Percentiles rank a stretch among this genome's conserved stretches.
These are phyloP conservation scores for Trametes pubescens DNA, from an alignment of 1,284 basidiomycete genomes.

Conservation along the genomic window DNA sequence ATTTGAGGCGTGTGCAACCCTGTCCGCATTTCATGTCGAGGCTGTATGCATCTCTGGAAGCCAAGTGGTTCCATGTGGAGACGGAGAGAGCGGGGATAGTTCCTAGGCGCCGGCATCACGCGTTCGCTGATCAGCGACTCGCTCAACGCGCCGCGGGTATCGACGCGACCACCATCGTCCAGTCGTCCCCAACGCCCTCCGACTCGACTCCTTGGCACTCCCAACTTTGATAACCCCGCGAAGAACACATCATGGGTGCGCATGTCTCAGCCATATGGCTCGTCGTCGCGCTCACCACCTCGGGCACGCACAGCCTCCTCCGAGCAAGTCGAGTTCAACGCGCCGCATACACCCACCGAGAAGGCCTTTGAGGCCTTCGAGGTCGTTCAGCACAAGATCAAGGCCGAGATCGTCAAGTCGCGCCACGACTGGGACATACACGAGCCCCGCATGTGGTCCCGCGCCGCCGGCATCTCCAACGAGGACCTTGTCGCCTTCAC, in stretches of 20 bases:
- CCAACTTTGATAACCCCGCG: background rate
- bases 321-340: slow-evolving; percentile 64
- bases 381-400: slow-evolving; percentile 60
- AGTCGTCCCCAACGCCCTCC: background rate
- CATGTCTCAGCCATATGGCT: background rate
- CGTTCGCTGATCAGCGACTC: background rate
- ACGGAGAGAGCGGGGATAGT: background rate
- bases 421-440: slow-evolving; percentile 76
- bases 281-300: background rate
- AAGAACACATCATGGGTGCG: slow-evolving; percentile 28
- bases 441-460: slow-evolving; percentile 76
- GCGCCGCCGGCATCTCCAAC: slow-evolving; percentile 62
- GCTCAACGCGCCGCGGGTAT: background rate
- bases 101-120: slow-evolving; percentile 2
- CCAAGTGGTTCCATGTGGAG: background rate
- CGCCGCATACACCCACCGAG: slow-evolving; percentile 60
- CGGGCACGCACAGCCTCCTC: slow-evolving; percentile 53
- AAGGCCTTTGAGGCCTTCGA: slow-evolving; percentile 74
- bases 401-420: slow-evolving; percentile 66
- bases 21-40: background rate
- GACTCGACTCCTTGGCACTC: background rate
- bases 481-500: slow-evolving; percentile 59
- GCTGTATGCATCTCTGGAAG: background rate
- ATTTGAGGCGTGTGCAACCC: background rate
- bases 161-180: slow-evolving; percentile 8